These are phyloP conservation scores for Lodderomyces jiufengensis DNA, from an alignment of 1,139 yeast genomes.

Conservation along the genomic window DNA sequence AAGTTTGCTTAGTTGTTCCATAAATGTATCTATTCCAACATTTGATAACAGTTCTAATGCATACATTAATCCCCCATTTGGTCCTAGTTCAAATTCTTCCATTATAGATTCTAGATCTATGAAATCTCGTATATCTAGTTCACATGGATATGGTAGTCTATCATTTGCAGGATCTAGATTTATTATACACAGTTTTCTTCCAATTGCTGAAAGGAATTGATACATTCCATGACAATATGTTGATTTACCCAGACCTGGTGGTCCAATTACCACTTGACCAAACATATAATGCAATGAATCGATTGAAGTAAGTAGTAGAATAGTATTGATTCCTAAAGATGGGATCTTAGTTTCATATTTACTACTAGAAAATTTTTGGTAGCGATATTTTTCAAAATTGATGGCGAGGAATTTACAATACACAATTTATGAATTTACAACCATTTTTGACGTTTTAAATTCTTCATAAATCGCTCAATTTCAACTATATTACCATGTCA, in stretches of 20 bases:
- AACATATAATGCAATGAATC: too few species aligned
- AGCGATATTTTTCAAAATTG: neutral
- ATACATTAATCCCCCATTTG: conserved; percentile 91
- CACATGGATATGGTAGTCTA: conserved; percentile 72
- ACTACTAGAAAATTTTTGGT: neutral
- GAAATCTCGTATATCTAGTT: conserved; percentile 83
- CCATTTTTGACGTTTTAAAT: too few species aligned
- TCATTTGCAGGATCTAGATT: conserved; percentile 97
- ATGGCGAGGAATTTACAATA: too few species aligned
- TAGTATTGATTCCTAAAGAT: too few species aligned
- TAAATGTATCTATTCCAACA: conserved; percentile 51
- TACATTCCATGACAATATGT: conserved; percentile 91
- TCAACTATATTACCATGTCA: too few species aligned
- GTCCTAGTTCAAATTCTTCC: conserved; percentile 80
- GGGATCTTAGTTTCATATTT: too few species aligned
- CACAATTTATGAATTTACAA: too few species aligned
- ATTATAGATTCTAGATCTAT: conserved; percentile 86
- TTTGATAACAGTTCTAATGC: conserved; percentile 68
- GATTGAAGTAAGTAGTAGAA: too few species aligned
- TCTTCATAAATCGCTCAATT: too few species aligned
- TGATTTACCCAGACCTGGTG: conserved; percentile 97
- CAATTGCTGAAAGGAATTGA: conserved; percentile 91
- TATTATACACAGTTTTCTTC: conserved; percentile 76
- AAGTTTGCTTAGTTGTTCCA: conserved; percentile 40
- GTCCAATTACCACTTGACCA: conserved; percentile 94